Evolutionary conservation across 148 eudicot genomes (phyloP).

Genomic region (Rhododendron vialii): DNA sequence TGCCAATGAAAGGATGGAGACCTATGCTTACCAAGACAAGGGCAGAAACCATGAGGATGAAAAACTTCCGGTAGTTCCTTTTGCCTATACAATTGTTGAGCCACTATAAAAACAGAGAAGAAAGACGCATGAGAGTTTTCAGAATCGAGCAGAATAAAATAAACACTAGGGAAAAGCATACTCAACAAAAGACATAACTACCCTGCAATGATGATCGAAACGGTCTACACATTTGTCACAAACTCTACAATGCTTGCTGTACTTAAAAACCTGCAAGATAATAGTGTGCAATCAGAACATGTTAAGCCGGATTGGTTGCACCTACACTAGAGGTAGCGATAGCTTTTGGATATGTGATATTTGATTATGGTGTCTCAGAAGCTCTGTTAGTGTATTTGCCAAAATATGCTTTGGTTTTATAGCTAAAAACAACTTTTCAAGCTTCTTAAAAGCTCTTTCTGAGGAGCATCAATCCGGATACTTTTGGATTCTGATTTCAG

Average conservation of each 20-base stretch:
- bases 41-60: constrained; percentile 89
- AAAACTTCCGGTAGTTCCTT: constrained; percentile 87
- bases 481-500: neutral
- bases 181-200: constrained; percentile 20
- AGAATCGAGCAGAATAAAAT: neutral
- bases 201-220: constrained; percentile 99
- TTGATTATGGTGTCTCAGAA: neutral
- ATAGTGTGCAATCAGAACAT: constrained; percentile 11
- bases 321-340: neutral
- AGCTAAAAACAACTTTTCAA: neutral
- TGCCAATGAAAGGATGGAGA: constrained; percentile 14
- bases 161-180: neutral
- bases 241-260: constrained; percentile 99
- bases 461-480: neutral
- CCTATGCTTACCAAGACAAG: constrained; percentile 66
- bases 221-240: constrained; percentile 93
- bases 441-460: neutral
- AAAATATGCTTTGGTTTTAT: neutral
- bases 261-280: constrained; percentile 82
- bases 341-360: neutral
- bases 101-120: constrained; percentile 41
- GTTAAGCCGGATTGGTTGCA: neutral
- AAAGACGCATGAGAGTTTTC: constrained; percentile 1
- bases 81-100: constrained; percentile 62
- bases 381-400: neutral